Evolutionary conservation across 495 filamentous ascomycete species (phyloP).

Genomic region (Pyronema omphalodes): DNA sequence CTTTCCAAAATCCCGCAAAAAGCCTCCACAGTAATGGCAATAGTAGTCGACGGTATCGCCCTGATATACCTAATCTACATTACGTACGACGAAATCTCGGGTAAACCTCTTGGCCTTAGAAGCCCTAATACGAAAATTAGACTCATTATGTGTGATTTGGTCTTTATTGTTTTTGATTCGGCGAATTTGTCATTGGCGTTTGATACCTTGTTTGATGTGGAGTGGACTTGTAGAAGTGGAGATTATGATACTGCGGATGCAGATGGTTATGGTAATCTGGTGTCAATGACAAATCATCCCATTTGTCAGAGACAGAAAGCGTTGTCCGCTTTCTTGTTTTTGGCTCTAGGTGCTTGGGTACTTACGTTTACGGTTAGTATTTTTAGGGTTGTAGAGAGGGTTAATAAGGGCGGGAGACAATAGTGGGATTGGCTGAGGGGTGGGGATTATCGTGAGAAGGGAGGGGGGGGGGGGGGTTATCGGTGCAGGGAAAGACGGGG

Average conservation of each 20-base stretch:
- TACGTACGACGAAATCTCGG: conserved; percentile 89
- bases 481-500: no score
- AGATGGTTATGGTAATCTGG: neutral
- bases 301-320: conserved; percentile 59
- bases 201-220: conserved; percentile 54
- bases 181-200: conserved; percentile 83
- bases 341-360: conserved; percentile 77
- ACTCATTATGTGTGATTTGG: conserved; percentile 72
- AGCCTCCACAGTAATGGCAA: conserved; percentile 71
- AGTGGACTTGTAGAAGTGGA: conserved; percentile 37
- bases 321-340: conserved; percentile 58
- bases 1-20: conserved; percentile 25
- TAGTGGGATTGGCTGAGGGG: no score
- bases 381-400: conserved; percentile 34
- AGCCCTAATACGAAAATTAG: conserved; percentile 66
- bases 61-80: conserved; percentile 82
- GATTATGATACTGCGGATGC: conserved; percentile 10
- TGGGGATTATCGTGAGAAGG: no score
- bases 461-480: no score
- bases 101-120: conserved; percentile 77
- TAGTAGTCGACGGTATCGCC: conserved; percentile 75
- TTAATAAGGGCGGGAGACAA: no score
- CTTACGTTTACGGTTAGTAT: conserved; percentile 78
- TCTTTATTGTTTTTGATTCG: conserved; percentile 93
- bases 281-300: conserved; percentile 19